Conservation (phyloP, 78 protist species). For the Dictyostelium capitatum region DNA sequence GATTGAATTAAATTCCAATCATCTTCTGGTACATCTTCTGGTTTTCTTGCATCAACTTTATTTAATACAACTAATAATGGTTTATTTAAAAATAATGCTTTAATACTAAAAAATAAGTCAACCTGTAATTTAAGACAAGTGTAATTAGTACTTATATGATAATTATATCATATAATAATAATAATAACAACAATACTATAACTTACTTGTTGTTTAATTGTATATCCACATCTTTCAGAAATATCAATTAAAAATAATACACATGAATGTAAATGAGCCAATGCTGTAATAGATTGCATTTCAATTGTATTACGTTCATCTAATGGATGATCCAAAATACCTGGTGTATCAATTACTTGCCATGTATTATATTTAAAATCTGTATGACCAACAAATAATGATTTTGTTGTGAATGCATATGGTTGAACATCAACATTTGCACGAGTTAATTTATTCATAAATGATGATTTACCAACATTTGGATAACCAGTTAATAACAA, state of each 20-base stretch:
- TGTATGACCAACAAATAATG: constrained; percentile 99
- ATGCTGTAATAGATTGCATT: constrained; percentile 99
- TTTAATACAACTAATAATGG: constrained; percentile 97
- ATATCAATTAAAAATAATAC: constrained; percentile 97
- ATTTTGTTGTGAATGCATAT: constrained; percentile 99
- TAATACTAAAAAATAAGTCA: constrained; percentile 94
- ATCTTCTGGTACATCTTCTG: constrained; percentile 87
- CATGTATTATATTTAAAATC: constrained; percentile 96
- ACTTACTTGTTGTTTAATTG: constrained; percentile 94
- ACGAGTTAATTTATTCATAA: constrained; percentile 98
- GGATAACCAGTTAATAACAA: constrained; percentile 97
- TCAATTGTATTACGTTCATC: constrained; percentile 99
- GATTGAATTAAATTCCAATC: constrained; percentile 80
- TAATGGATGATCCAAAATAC: constrained; percentile 98
- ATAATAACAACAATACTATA: background rate
- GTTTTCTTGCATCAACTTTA: constrained; percentile 92
- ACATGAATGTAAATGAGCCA: constrained; percentile 97
- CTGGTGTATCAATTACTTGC: constrained; percentile 99
- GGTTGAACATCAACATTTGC: constrained; percentile 99
- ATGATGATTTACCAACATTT: constrained; percentile 99
- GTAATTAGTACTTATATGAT: too few species aligned
- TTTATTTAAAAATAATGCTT: constrained; percentile 98
- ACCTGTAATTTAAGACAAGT: too few species aligned
- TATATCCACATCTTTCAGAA: constrained; percentile 97
- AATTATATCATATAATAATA: background rate